Conservation (phyloP, 352 stramenopile species). For the Pythium aristosporum region DNA sequence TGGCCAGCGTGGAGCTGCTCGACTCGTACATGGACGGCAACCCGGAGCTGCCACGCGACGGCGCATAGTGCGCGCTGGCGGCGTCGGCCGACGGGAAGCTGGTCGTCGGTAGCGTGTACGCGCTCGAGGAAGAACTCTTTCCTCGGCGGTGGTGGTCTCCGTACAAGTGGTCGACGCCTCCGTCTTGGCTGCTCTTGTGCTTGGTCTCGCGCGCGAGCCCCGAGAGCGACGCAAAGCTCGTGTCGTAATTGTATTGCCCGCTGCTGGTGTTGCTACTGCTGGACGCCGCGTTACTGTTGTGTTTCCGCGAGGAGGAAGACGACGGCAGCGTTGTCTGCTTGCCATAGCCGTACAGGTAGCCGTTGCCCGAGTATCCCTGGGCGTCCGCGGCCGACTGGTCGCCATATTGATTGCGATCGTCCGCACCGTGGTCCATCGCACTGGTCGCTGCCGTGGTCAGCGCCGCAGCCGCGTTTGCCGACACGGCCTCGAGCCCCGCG, state of each 20-base stretch:
- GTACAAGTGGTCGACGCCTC: constrained; percentile 19
- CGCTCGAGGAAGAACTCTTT: constrained; percentile 6
- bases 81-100: constrained; percentile 24
- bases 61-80: constrained; percentile 10
- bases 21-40: constrained; percentile 27
- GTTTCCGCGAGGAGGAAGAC: constrained; percentile 21
- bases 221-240: constrained; percentile 20
- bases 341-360: constrained; percentile 25
- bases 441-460: not conserved
- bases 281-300: constrained; percentile 6
- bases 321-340: constrained; percentile 16
- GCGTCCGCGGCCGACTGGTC: constrained; percentile 11
- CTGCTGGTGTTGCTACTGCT: constrained; percentile 10
- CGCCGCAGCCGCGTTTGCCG: constrained; percentile 6
- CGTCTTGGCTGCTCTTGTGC: constrained; percentile 18
- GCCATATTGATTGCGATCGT: constrained; percentile 13
- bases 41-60: constrained; percentile 4
- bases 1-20: constrained; percentile 13
- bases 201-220: constrained; percentile 23
- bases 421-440: not conserved
- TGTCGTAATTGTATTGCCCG: constrained; percentile 20
- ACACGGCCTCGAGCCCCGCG: constrained; percentile 25
- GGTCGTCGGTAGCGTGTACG: constrained; percentile 21
- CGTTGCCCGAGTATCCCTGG: constrained; percentile 13
- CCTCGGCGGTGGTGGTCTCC: constrained; percentile 15